phyloP scores from a whole-genome alignment of 2,329 filamentous ascomycete species.

The Neopestalotiopsis sp. region DNA sequence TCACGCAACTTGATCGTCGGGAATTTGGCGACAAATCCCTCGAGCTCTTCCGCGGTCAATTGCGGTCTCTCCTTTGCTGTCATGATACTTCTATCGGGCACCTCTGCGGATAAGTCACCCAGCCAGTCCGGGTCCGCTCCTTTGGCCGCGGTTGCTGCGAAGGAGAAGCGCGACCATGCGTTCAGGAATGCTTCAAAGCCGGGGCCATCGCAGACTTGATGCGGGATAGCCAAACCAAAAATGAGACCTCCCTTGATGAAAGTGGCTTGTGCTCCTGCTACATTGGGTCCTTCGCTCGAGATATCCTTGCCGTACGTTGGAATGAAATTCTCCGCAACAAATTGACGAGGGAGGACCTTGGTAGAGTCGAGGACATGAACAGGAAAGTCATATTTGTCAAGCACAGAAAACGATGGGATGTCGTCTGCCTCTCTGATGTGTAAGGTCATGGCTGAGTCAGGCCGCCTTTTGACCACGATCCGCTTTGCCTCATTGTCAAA shows the following conservation, averaged over 20 bases:
- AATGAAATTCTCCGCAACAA: constrained; percentile 11
- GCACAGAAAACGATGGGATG: constrained; percentile 6
- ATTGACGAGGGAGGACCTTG: background rate
- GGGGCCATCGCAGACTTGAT: constrained; percentile 12
- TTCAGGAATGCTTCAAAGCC: constrained; percentile 10
- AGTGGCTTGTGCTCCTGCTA: constrained; percentile 13
- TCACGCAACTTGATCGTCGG: constrained; percentile 12
- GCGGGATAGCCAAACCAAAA: constrained; percentile 11
- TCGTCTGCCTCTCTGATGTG: constrained; percentile 1
- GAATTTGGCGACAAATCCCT: constrained; percentile 2
- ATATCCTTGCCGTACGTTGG: constrained; percentile 5
- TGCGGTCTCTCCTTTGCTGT: background rate
- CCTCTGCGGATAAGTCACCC: background rate
- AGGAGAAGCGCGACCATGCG: constrained; percentile 8
- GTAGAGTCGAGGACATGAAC: constrained; percentile 12
- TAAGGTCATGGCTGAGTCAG: background rate
- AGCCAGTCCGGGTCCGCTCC: background rate
- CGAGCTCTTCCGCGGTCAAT: background rate
- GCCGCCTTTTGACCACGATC: constrained; percentile 8
- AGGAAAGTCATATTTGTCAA: constrained; percentile 14
- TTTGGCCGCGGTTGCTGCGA: background rate
- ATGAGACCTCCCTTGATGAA: constrained; percentile 15
- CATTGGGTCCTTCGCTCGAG: constrained; percentile 7
- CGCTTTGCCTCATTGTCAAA: constrained; percentile 8
- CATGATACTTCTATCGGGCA: background rate